Evolutionary conservation across 2,329 filamentous ascomycete genomes (phyloP).

Genomic region (Calonectria honghensis): DNA sequence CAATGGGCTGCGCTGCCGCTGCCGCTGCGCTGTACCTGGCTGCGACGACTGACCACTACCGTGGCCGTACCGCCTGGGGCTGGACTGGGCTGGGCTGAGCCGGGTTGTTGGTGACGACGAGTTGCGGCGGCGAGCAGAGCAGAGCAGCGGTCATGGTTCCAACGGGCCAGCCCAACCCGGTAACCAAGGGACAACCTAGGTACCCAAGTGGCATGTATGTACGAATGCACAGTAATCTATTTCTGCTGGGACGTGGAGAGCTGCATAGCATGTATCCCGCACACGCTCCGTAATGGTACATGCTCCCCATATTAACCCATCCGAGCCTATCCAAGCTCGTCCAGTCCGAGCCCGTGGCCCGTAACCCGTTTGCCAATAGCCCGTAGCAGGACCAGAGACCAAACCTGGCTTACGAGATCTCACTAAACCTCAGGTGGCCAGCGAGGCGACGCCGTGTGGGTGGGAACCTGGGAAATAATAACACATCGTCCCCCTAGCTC

Average conservation of each 20-base stretch:
- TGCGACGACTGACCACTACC: not conserved
- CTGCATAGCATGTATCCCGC: slow-evolving; percentile 25
- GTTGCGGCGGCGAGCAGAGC: not conserved
- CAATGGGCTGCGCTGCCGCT: not conserved
- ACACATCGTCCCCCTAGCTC: slow-evolving; percentile 44
- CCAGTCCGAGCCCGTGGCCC: slow-evolving; percentile 30
- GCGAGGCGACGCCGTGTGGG: slow-evolving; percentile 43
- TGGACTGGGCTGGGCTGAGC: slow-evolving; percentile 1
- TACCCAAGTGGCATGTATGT: slow-evolving; percentile 26
- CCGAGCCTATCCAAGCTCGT: slow-evolving; percentile 30
- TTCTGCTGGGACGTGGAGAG: slow-evolving; percentile 9
- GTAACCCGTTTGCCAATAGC: slow-evolving; percentile 36
- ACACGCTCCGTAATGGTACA: slow-evolving; percentile 22
- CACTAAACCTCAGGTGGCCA: slow-evolving; percentile 49
- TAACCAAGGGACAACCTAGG: slow-evolving; percentile 34
- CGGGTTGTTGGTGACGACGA: not conserved
- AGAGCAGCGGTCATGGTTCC: slow-evolving; percentile 8
- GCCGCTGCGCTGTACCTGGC: not conserved
- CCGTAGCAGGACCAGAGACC: slow-evolving; percentile 29
- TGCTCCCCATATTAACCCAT: slow-evolving; percentile 28
- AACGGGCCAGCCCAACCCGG: slow-evolving; percentile 20
- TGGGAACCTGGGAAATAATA: slow-evolving; percentile 45
- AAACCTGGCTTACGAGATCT: slow-evolving; percentile 49
- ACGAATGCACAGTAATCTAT: slow-evolving; percentile 22
- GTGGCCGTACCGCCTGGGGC: not conserved